phyloP scores from a whole-genome alignment of 1,139 yeast species.

The Suhomyces ambrosiae region DNA sequence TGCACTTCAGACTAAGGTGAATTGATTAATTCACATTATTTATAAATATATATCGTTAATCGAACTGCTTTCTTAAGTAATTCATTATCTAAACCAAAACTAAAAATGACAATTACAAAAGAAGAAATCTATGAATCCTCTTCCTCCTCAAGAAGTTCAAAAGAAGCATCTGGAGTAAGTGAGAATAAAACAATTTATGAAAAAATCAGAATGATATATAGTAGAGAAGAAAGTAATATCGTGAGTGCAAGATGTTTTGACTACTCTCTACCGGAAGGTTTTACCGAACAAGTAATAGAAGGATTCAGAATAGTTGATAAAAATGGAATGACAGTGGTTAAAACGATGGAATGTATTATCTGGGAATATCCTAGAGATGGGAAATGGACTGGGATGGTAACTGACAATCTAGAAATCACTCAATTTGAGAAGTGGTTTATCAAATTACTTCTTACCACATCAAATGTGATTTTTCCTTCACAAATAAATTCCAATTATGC shows the following conservation, averaged over 20 bases:
- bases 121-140: conserved; percentile 10
- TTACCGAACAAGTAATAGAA: conserved; percentile 3
- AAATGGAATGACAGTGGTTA: conserved; percentile 5
- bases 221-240: conserved; percentile 22
- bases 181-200: conserved; percentile 32
- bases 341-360: conserved; percentile 9
- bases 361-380: conserved; percentile 17
- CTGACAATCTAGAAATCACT: conserved; percentile 25
- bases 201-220: conserved; percentile 33
- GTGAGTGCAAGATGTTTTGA: conserved; percentile 16
- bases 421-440: conserved; percentile 40
- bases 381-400: conserved; percentile 31
- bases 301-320: conserved; percentile 1
- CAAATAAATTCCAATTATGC: conserved; percentile 7
- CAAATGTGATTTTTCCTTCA: conserved; percentile 15
- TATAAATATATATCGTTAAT: too few relatives aligned
- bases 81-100: too few relatives aligned
- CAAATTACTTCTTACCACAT: conserved; percentile 27
- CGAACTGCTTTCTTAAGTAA: too few relatives aligned
- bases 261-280: not conserved
- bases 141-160: conserved; percentile 7
- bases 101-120: conserved; percentile 19
- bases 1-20: too few relatives aligned
- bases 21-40: too few relatives aligned
- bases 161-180: conserved; percentile 3